Base-by-base conservation (phyloP, 1,284 basidiomycete genomes). In the Marasmius sp. region DNA sequence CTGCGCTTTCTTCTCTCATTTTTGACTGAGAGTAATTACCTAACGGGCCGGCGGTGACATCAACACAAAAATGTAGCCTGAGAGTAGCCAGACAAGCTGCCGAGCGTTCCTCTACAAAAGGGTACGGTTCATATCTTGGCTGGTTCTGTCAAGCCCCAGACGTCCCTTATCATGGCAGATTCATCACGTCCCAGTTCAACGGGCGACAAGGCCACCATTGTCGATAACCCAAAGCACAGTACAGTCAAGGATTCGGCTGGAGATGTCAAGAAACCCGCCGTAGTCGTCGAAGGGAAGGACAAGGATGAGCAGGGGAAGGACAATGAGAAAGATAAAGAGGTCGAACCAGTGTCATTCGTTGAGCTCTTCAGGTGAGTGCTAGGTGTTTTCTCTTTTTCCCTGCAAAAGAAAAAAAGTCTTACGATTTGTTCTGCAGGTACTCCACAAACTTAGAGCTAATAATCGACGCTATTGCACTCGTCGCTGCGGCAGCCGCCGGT, bases 401-500 rank as follows among this genome's bases (percentile, higher is more conserved):
- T 14, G 6, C 4, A n/a, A n/a, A n/a, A n/a, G n/a, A 50, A 36
- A 43, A 27, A 5, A 5, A 27, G 27, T 5, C 27, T 67, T 34
- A 63, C 49, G 14, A 14, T n/a, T 6, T 20, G 27, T 12, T 22
- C 14, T 62, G 14, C 61, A 82, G 88, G 20, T 93, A 87, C 67
- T 83, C 89, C 0, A 95, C 90, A 1, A 78, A 70, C 37, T 79
- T 78, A 36, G 93, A 95, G 69, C 71, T 91, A 2, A 66, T 80
- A 59, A 68, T 93, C 18, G 79, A 95, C 72, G 70, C 75, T 18
- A 77, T 93, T 62, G 91, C 89, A 58, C 60, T 94, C 18, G 70
- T 90, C 9, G 83, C 84, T 11, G 91, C 93, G 0, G 81, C 79
- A 7, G 88, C 79, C 1, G 86, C 89, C 4, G 93, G 93, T 18